A percentile compares a stretch with the other conserved stretches of the same genome.
Conservation (phyloP, 768 basidiomycete genomes). For the Boletus rubropictus region DNA sequence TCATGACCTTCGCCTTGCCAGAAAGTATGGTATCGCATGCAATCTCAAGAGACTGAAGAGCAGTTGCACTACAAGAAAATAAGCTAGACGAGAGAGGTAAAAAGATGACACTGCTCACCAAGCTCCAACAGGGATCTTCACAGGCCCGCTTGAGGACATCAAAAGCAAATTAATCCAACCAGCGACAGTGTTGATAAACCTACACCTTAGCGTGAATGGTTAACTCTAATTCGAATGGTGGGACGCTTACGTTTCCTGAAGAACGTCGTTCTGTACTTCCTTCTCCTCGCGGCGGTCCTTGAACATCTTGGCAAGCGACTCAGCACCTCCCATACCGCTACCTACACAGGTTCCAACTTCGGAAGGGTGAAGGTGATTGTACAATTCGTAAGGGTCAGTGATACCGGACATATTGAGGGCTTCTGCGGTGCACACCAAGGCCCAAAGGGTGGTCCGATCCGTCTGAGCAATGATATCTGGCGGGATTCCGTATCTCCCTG, state of each 20-base stretch:
- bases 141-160: slow-evolving; percentile 92
- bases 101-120: slow-evolving; percentile 51
- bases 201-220: slow-evolving; percentile 26
- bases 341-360: slow-evolving; percentile 93
- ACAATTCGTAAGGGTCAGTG: slow-evolving; percentile 96
- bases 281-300: slow-evolving; percentile 97
- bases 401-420: slow-evolving; percentile 96
- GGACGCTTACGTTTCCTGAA: slow-evolving; percentile 88
- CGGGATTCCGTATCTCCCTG: slow-evolving; percentile 94
- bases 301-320: slow-evolving; percentile 93
- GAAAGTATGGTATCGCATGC: slow-evolving; percentile 93
- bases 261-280: slow-evolving; percentile 95
- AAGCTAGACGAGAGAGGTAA: background rate
- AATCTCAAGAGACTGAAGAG: slow-evolving; percentile 95
- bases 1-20: slow-evolving; percentile 98
- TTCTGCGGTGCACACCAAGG: slow-evolving; percentile 89
- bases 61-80: slow-evolving; percentile 66
- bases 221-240: background rate
- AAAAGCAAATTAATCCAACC: slow-evolving; percentile 96
- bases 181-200: slow-evolving; percentile 98
- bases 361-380: slow-evolving; percentile 93
- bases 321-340: slow-evolving; percentile 96
- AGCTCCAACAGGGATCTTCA: slow-evolving; percentile 98
- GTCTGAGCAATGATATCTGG: slow-evolving; percentile 93
- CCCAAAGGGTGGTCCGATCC: slow-evolving; percentile 92